These are phyloP conservation scores for Canariomyces notabilis DNA, from an alignment of 2,329 filamentous ascomycete species.

Conservation along the genomic window DNA sequence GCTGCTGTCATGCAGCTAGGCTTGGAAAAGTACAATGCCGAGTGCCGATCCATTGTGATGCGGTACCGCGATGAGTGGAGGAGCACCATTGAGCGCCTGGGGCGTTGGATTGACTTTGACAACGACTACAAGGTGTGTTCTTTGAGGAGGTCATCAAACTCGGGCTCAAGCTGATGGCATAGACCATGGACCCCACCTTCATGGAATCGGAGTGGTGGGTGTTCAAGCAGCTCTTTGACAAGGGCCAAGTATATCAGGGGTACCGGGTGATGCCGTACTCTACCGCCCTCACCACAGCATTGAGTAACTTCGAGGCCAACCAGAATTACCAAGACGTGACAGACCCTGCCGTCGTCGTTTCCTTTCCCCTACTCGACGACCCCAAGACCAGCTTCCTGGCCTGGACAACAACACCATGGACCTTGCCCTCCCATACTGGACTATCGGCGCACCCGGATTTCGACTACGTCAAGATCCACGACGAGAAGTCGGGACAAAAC, in stretches of 20 bases:
- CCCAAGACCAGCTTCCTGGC: constrained; percentile 71
- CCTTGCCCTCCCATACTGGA: constrained; percentile 69
- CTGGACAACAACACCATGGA: constrained; percentile 85
- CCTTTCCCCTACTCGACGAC: constrained; percentile 77
- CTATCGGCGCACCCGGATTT: constrained; percentile 71
- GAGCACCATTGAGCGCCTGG: constrained; percentile 77
- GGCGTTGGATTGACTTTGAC: constrained; percentile 96
- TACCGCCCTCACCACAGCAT: constrained; percentile 78
- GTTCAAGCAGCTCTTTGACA: constrained; percentile 88
- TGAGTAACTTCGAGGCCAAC: constrained; percentile 90
- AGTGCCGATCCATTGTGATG: constrained; percentile 93
- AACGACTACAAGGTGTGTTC: constrained; percentile 79
- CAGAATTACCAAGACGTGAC: constrained; percentile 94
- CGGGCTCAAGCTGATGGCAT: constrained; percentile 18
- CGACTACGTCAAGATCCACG: constrained; percentile 78
- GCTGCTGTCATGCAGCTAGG: constrained; percentile 83
- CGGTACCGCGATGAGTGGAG: constrained; percentile 84
- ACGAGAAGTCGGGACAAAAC: constrained; percentile 75
- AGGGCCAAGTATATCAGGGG: constrained; percentile 82
- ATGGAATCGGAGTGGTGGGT: constrained; percentile 98
- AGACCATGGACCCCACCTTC: constrained; percentile 91
- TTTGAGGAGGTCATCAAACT: not conserved
- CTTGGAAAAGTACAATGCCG: constrained; percentile 82
- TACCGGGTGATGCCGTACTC: constrained; percentile 95
- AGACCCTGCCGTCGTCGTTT: constrained; percentile 83